Base-by-base conservation (phyloP, 164 flowering plant species). In the Umbellularia californica region DNA sequence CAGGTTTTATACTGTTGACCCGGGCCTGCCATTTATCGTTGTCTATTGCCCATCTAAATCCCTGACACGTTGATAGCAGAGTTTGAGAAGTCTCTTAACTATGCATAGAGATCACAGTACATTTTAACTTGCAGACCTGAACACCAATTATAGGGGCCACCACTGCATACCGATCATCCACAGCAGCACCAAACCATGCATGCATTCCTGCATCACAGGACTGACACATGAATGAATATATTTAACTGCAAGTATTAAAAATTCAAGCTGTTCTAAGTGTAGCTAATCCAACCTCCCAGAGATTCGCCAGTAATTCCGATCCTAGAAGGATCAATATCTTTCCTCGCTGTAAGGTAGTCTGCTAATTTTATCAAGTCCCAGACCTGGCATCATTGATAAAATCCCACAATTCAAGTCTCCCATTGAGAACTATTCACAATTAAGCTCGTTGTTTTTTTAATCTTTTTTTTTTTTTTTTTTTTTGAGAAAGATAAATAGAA, bases 221-320 rank as follows among this genome's bases (percentile, higher is more conserved):
- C 71, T 27, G 47, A 22, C 33, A 67, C 58, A 63, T 70, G 62
- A 75, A 19, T 41, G 58, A 19, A 3, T 11, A 63, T n/a, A 50
- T 47, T 41, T 24, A 50, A 71, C 41, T 71, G 55, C 9, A 64
- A 65, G 24, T 24, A 25, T 50, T 28, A 28, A 5, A 25, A 4
- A 60, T 22, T 70, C 28, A 23, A 73, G 33, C 14, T 55, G 1
- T 28, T 11, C 22, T 24, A 24, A 65, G 67, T 20, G 64, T 5
- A 58, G 72, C 41, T 74, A 24, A 50, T 70, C 83, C n/a, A 68
- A 92, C 98, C 98, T 94, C 99, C 99, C 47, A 96, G 93, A 66
- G 98, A 96, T 90, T 88, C 97, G 19, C 99, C 99, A 58, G 97
- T 92, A 72, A 96, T 92, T 76, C 98, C 99, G 66, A 96, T 92